phyloP scores from a whole-genome alignment of 495 filamentous ascomycete species.

The Penicillium roqueforti region DNA sequence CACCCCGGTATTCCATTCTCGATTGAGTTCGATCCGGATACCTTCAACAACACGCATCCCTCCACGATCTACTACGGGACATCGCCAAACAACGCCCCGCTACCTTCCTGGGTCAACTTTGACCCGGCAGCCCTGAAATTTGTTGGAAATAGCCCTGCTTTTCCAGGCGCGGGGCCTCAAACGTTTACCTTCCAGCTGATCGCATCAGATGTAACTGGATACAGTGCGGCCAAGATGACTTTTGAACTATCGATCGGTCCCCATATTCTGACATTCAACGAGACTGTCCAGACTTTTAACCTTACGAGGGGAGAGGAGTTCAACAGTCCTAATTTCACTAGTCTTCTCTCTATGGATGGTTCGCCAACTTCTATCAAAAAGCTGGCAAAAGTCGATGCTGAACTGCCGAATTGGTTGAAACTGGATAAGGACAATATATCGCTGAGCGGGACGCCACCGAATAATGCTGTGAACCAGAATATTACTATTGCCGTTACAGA shows the following conservation, averaged over 20 bases:
- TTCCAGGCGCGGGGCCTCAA: conserved; percentile 63
- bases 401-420: conserved; percentile 64
- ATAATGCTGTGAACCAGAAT: conserved; percentile 51
- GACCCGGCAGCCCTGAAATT: conserved; percentile 62
- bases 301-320: conserved; percentile 53
- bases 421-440: conserved; percentile 59
- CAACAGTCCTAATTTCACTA: conserved; percentile 50
- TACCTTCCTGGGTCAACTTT: conserved; percentile 85
- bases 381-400: conserved; percentile 45
- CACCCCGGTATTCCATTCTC: conserved; percentile 43
- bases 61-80: conserved; percentile 70
- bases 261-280: conserved; percentile 61
- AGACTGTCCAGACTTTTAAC: conserved; percentile 54
- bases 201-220: conserved; percentile 76
- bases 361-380: conserved; percentile 41
- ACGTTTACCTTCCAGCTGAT: conserved; percentile 68
- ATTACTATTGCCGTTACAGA: conserved; percentile 65
- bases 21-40: conserved; percentile 45
- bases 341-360: conserved; percentile 60
- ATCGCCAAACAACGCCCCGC: conserved; percentile 69
- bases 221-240: conserved; percentile 57
- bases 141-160: conserved; percentile 66
- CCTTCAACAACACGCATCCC: conserved; percentile 44
- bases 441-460: conserved; percentile 61
- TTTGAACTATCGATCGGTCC: conserved; percentile 69